These are phyloP conservation scores for Quercus alba DNA, from an alignment of 306 rosid genomes.

Conservation along the genomic window DNA sequence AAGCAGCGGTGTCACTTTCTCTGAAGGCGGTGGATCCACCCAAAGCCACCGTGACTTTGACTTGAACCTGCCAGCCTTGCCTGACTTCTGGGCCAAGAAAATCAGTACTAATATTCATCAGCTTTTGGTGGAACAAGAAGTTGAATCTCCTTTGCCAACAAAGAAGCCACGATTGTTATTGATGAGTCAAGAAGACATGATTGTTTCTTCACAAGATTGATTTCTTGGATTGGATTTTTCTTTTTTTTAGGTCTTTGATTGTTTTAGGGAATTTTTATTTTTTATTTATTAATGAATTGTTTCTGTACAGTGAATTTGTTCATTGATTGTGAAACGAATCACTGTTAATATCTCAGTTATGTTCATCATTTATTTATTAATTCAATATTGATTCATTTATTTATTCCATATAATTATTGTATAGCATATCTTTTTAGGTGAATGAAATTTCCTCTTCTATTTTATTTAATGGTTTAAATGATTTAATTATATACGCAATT, in stretches of 20 bases:
- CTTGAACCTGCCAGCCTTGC: slow-evolving; percentile 76
- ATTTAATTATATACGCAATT: background rate
- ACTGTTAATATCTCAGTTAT: background rate
- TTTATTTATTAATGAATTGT: slow-evolving; percentile 3
- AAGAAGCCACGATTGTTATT: slow-evolving; percentile 60
- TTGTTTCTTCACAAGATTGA: slow-evolving; percentile 11
- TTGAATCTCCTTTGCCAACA: slow-evolving; percentile 73
- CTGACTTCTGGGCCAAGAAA: slow-evolving; percentile 49
- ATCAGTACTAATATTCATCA: slow-evolving; percentile 2
- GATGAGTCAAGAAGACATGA: background rate
- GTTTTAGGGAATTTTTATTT: slow-evolving; percentile 7
- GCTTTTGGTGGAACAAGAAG: slow-evolving; percentile 66
- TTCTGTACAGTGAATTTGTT: slow-evolving; percentile 57
- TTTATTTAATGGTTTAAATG: background rate
- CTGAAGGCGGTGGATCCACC: slow-evolving; percentile 56
- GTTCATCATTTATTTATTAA: background rate
- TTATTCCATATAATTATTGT: background rate
- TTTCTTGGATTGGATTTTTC: background rate
- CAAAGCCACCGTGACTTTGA: slow-evolving; percentile 60
- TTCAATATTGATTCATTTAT: background rate
- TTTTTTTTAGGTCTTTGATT: background rate
- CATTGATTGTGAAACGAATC: slow-evolving; percentile 27
- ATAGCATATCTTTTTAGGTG: background rate
- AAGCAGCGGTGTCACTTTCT: slow-evolving; percentile 33
- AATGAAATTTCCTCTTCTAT: background rate